phyloP scores from a whole-genome alignment of 768 basidiomycete species.

The Lactifluus rugatus region DNA sequence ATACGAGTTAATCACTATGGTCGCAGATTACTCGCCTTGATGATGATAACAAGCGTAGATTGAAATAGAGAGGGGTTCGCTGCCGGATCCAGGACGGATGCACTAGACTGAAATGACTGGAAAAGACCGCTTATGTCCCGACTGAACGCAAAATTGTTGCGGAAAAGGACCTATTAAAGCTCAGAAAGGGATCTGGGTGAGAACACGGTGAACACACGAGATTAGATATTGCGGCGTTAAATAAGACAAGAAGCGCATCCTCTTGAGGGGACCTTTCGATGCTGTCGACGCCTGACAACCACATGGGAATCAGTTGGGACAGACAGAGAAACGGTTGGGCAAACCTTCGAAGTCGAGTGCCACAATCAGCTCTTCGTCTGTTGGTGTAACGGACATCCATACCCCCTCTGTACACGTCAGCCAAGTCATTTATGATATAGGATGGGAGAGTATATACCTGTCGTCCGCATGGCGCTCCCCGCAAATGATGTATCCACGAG shows the following conservation, averaged over 20 bases:
- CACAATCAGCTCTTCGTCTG: conserved; percentile 42
- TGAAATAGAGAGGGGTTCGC: conserved; percentile 50
- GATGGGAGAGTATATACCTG: conserved; percentile 23
- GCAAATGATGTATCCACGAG: conserved; percentile 56
- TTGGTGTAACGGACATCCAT: conserved; percentile 61
- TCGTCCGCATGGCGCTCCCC: too few species aligned
- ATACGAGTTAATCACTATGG: too few species aligned
- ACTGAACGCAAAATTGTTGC: conserved; percentile 55
- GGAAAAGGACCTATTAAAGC: conserved; percentile 45
- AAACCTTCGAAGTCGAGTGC: conserved; percentile 57
- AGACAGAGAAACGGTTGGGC: not conserved
- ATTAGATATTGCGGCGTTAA: conserved; percentile 58
- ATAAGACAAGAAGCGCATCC: conserved; percentile 51
- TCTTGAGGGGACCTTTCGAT: conserved; percentile 57
- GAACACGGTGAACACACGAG: conserved; percentile 30
- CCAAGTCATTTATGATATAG: not conserved
- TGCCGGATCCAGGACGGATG: conserved; percentile 47
- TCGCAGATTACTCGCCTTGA: conserved; percentile 35
- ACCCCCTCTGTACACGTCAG: conserved; percentile 37
- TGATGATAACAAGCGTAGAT: conserved; percentile 50
- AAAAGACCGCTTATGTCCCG: conserved; percentile 54
- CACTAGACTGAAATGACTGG: conserved; percentile 50
- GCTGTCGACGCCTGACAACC: conserved; percentile 42
- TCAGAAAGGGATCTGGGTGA: not conserved
- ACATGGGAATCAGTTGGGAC: not conserved